Base-by-base conservation (phyloP, 129 eudicot species). In the Pulicaria dysenterica region DNA sequence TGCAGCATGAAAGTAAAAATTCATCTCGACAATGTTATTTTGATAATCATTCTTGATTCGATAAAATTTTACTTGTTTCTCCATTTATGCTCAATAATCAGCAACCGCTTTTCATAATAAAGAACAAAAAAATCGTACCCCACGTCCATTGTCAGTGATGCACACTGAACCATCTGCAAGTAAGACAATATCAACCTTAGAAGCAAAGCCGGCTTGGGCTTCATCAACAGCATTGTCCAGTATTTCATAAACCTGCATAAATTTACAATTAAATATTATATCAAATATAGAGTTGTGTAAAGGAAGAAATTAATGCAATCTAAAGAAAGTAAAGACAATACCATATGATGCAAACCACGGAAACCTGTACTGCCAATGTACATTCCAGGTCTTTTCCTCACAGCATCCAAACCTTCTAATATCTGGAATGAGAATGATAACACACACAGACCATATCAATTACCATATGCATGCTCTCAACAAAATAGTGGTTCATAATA, bases 61-160 rank as follows among this genome's bases (percentile, higher is more conserved):
- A 24, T 51, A 15, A 31, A n/a, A 17, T 9, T 19, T 11, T 13
- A 38, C 36, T 64, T 10, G 49, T 47, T 40, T 70, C 43, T 66
- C 39, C 51, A 46, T 38, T 24, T 11, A 49, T 57, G 67, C 42
- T 16, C 39, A 41, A 7, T 10, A 64, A 7, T 57, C 24, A 67
- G 72, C 7, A 46, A 34, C 14, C 67, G 58, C 36, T 37, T 14
- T 7, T 38, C 31, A 14, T 68, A 68, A 40, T 61, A 16, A 73
- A 67, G 46, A 73, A 45, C 38, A 50, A 58, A 4, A 42, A 75
- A 66, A 37, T 10, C 88, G 67, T 94, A 94, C 98, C 96, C 98
- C 98, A 45, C 97, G 97, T 15, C 99, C 99, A 69, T 95, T 84
- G 81, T 95, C 99, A n/a, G 94, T 90, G 78, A 95, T 88, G 88